phyloP scores from a whole-genome alignment of 2,329 filamentous ascomycete genomes.

The Pseudopithomyces maydicus region DNA sequence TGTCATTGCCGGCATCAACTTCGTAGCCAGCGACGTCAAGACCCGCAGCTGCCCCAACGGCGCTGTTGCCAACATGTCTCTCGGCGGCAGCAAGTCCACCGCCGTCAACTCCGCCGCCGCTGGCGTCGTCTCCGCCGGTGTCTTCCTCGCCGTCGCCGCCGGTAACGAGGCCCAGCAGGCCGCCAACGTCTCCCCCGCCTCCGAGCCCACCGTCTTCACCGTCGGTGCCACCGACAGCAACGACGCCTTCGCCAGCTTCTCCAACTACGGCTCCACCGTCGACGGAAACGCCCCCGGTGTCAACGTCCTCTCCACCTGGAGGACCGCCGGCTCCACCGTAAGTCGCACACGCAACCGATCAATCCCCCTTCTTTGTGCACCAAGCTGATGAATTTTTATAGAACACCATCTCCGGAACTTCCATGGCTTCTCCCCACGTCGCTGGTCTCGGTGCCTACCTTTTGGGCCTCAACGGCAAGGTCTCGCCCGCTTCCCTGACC shows the following conservation, averaged over 20 bases:
- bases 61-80: conserved; percentile 46
- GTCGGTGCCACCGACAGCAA: conserved; percentile 48
- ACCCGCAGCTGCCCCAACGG: conserved; percentile 43
- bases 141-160: conserved; percentile 49
- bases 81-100: conserved; percentile 45
- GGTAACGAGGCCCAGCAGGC: conserved; percentile 45
- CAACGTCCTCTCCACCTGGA: conserved; percentile 55
- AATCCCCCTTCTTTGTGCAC: background rate
- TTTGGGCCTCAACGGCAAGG: conserved; percentile 57
- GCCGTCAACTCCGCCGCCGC: conserved; percentile 46
- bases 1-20: conserved; percentile 48
- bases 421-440: conserved; percentile 72
- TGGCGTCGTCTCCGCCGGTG: conserved; percentile 40
- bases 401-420: conserved; percentile 64
- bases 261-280: conserved; percentile 47
- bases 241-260: conserved; percentile 44
- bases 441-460: conserved; percentile 74
- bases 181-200: conserved; percentile 43
- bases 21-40: conserved; percentile 37
- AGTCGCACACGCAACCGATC: conserved; percentile 9
- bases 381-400: conserved; percentile 42
- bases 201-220: conserved; percentile 45
- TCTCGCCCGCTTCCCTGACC: conserved; percentile 55
- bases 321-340: conserved; percentile 40
- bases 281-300: conserved; percentile 49